phyloP scores from a whole-genome alignment of 345 rosid genomes.

The Arabis hirsuta region DNA sequence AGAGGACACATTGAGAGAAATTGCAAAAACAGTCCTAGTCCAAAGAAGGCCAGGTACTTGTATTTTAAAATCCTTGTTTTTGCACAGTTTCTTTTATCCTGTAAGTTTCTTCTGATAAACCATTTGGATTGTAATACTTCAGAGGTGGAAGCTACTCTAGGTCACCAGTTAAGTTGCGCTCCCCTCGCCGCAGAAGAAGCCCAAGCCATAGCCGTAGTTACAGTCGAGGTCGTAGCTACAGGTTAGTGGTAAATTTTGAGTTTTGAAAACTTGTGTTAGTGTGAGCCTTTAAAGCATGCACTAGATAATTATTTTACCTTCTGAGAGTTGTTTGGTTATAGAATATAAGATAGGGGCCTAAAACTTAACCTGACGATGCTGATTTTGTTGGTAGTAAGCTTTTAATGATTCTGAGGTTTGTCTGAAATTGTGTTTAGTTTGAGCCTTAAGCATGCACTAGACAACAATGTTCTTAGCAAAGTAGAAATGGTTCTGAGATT shows the following conservation, averaged over 20 bases:
- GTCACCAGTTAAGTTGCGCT: conserved; percentile 59
- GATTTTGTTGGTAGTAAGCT: background rate
- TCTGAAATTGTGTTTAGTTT: background rate
- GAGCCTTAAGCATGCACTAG: background rate
- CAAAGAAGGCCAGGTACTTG: conserved; percentile 67
- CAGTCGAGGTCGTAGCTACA: conserved; percentile 87
- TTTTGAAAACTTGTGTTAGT: background rate
- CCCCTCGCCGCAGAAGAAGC: conserved; percentile 83
- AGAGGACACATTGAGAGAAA: conserved; percentile 93
- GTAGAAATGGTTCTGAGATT: background rate
- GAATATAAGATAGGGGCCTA: background rate
- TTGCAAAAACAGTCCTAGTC: conserved; percentile 79
- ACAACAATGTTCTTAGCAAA: background rate
- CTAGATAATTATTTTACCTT: background rate
- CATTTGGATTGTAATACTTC: conserved; percentile 21
- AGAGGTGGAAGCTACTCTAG: conserved; percentile 75
- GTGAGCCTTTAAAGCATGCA: background rate
- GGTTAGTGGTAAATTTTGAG: conserved; percentile 43
- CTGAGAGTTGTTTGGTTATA: background rate
- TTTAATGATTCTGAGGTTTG: background rate
- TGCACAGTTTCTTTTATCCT: background rate
- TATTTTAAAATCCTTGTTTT: background rate
- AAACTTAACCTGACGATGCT: background rate
- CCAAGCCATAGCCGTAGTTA: conserved; percentile 73
- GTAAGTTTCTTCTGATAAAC: conserved; percentile 18